Conservation (phyloP, 1,139 yeast genomes). For the Torulaspora globosa region DNA sequence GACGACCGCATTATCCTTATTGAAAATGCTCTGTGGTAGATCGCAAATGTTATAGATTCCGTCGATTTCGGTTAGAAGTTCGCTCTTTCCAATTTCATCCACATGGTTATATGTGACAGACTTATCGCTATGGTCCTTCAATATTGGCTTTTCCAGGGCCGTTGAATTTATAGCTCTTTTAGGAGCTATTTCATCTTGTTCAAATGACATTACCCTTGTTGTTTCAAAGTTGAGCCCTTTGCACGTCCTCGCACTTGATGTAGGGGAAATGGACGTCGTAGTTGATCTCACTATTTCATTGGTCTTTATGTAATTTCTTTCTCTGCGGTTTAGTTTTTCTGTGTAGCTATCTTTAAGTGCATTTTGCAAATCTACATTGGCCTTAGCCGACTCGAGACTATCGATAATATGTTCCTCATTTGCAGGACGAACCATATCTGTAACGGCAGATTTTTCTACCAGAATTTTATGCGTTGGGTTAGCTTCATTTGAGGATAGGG, state of each 20-base stretch:
- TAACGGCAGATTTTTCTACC: too few relatives aligned
- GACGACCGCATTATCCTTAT: neutral
- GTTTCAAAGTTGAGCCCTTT: neutral
- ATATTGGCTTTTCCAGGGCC: neutral
- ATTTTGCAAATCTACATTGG: neutral
- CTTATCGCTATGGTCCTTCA: neutral
- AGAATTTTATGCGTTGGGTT: neutral
- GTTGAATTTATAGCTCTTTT: neutral
- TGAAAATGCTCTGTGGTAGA: neutral
- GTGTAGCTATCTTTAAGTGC: neutral
- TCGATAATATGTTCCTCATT: neutral
- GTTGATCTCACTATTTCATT: neutral
- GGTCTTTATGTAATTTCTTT: neutral
- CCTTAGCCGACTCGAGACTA: neutral
- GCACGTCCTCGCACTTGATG: neutral
- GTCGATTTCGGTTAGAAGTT: neutral
- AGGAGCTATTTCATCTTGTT: neutral
- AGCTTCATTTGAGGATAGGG: neutral
- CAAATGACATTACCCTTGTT: neutral
- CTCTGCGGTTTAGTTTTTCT: neutral
- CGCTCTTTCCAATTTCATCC: neutral
- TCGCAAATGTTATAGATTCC: conserved; percentile 1
- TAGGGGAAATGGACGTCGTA: neutral
- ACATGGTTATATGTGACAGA: neutral
- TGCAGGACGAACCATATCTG: neutral